Evolutionary conservation across 768 basidiomycete genomes (phyloP).

Genomic region (Auricularia cornea): DNA sequence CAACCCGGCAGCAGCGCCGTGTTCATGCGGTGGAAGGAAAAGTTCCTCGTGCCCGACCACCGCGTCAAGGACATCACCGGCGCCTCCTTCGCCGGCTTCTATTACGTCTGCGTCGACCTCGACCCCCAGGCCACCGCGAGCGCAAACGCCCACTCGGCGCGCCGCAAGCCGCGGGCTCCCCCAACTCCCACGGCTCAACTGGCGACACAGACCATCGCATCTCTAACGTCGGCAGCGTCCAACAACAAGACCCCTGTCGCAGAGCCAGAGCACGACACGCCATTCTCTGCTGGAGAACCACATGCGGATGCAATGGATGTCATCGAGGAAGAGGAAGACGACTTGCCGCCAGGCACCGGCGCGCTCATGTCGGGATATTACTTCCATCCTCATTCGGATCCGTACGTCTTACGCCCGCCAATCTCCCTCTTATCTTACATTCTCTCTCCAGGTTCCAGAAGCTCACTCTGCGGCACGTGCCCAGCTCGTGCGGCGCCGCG

Average conservation of each 20-base stretch:
- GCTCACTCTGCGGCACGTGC: slow-evolving; percentile 70
- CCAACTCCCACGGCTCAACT: slow-evolving; percentile 28
- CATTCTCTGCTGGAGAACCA: slow-evolving; percentile 38
- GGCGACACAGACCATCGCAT: slow-evolving; percentile 28
- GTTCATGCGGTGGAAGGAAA: slow-evolving; percentile 97
- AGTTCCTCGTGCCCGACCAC: slow-evolving; percentile 92
- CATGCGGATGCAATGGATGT: slow-evolving; percentile 34
- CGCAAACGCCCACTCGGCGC: too few species aligned
- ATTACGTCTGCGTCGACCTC: slow-evolving; percentile 83
- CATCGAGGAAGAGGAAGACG: slow-evolving; percentile 4
- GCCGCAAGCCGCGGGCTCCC: slow-evolving; percentile 59
- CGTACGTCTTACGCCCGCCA: slow-evolving; percentile 42
- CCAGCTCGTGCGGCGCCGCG: slow-evolving; percentile 60
- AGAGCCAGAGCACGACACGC: slow-evolving; percentile 7
- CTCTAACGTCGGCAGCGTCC: slow-evolving; percentile 23
- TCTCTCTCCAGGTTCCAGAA: slow-evolving; percentile 67
- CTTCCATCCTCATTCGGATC: slow-evolving; percentile 87
- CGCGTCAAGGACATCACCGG: slow-evolving; percentile 89
- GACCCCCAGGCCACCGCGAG: too few species aligned
- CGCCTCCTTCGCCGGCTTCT: slow-evolving; percentile 93
- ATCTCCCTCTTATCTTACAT: too few species aligned
- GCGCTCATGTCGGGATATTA: slow-evolving; percentile 88
- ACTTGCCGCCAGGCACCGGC: slow-evolving; percentile 7
- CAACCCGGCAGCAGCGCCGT: slow-evolving; percentile 29
- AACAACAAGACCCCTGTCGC: slow-evolving; percentile 21